phyloP scores from a whole-genome alignment of 1,139 yeast genomes.

The Geotrichum citri-aurantii region DNA sequence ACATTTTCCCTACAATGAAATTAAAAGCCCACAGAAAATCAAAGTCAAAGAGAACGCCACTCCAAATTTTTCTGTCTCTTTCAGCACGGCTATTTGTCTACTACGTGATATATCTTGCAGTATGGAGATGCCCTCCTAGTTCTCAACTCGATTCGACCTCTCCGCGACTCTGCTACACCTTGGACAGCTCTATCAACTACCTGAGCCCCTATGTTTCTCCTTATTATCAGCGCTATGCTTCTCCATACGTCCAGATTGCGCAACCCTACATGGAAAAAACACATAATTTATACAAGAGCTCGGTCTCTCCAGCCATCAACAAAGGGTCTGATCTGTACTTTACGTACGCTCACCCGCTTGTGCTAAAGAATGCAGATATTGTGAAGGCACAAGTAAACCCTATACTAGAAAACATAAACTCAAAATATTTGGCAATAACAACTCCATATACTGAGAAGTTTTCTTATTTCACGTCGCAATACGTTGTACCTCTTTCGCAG shows the following conservation, averaged over 20 bases:
- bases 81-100: constrained; percentile 24
- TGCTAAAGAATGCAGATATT: constrained; percentile 10
- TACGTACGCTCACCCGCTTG: constrained; percentile 22
- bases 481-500: constrained; percentile 18
- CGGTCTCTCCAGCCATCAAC: background rate
- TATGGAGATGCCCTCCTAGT: constrained; percentile 29
- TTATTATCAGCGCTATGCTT: constrained; percentile 12
- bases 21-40: background rate
- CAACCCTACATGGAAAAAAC: constrained; percentile 24
- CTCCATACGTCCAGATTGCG: constrained; percentile 16
- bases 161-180: constrained; percentile 27
- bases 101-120: constrained; percentile 26
- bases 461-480: constrained; percentile 14
- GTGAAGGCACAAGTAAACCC: constrained; percentile 19
- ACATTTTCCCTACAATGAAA: background rate
- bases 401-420: constrained; percentile 16
- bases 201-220: constrained; percentile 20
- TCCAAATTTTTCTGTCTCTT: background rate
- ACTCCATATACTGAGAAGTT: constrained; percentile 17
- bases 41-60: background rate
- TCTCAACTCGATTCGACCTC: constrained; percentile 15
- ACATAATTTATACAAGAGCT: background rate
- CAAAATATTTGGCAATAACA: constrained; percentile 16
- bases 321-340: constrained; percentile 17
- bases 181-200: constrained; percentile 21